A percentile compares a stretch with the other conserved stretches of the same genome.
phyloP scores from a whole-genome alignment of 2,329 filamentous ascomycete genomes.

The Dactylellina sp. region DNA sequence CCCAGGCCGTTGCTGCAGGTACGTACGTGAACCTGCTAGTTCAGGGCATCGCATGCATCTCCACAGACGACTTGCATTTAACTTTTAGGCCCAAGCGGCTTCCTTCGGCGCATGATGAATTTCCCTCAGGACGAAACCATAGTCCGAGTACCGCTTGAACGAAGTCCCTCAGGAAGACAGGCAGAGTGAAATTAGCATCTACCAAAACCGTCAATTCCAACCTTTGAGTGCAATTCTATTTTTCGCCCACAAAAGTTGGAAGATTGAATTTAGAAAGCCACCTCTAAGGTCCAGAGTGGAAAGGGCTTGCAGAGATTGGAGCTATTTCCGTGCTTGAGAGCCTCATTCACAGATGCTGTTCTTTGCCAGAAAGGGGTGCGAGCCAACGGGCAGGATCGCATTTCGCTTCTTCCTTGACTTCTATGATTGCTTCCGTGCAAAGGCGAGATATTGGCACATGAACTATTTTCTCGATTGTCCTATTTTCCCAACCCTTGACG shows the following conservation, averaged over 20 bases:
- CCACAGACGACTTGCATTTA: neutral
- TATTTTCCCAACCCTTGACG: conserved; percentile 5
- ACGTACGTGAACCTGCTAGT: conserved; percentile 3
- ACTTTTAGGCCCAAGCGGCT: neutral
- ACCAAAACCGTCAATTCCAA: neutral
- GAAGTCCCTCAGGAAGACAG: too few relatives aligned
- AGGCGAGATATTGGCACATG: conserved; percentile 8
- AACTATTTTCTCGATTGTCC: conserved; percentile 1
- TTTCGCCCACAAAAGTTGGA: neutral
- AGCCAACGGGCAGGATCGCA: conserved; percentile 6
- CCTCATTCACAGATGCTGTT: conserved; percentile 18
- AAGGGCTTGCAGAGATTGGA: conserved; percentile 21
- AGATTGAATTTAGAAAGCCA: conserved; percentile 18
- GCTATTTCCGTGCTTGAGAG: conserved; percentile 42
- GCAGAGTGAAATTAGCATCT: neutral
- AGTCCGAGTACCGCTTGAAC: too few relatives aligned
- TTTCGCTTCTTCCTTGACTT: conserved; percentile 14
- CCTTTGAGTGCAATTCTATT: conserved; percentile 2
- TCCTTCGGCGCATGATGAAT: neutral
- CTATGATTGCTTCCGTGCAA: conserved; percentile 20
- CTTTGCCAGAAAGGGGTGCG: conserved; percentile 16
- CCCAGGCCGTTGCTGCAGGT: neutral
- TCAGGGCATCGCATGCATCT: neutral
- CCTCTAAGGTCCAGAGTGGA: conserved; percentile 17
- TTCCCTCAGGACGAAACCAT: too few relatives aligned